Percentiles rank a stretch among this genome's conserved stretches.
These are phyloP conservation scores for Ogataea allantospora DNA, from an alignment of 805 yeast species.

Conservation along the genomic window DNA sequence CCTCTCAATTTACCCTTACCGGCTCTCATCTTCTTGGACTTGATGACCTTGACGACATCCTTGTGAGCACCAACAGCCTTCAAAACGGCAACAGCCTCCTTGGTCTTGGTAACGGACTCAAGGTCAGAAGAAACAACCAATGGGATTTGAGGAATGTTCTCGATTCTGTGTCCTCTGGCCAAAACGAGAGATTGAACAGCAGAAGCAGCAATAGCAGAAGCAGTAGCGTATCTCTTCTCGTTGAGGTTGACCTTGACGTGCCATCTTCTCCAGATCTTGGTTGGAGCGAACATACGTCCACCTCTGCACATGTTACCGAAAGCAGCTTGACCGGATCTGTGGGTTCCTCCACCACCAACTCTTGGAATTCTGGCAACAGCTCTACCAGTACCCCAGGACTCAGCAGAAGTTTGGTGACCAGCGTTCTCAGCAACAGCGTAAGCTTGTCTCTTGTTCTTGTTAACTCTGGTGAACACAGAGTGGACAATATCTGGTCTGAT, in stretches of 20 bases:
- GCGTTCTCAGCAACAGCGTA: constrained; percentile 99
- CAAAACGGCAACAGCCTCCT: constrained; percentile 96
- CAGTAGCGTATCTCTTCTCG: constrained; percentile 99
- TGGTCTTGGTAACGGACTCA: constrained; percentile 93
- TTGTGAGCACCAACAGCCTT: constrained; percentile 99
- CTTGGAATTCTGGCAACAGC: constrained; percentile 99
- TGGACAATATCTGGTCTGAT: constrained; percentile 99
- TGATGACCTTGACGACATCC: constrained; percentile 96
- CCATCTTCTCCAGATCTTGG: constrained; percentile 99
- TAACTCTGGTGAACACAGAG: constrained; percentile 96
- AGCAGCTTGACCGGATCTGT: constrained; percentile 99
- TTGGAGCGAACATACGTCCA: constrained; percentile 99
- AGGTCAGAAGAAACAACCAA: constrained; percentile 92
- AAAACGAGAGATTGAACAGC: constrained; percentile 97
- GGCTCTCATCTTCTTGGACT: constrained; percentile 98
- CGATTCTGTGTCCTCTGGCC: constrained; percentile 99
- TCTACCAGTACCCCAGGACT: constrained; percentile 99
- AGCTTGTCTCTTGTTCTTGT: constrained; percentile 99
- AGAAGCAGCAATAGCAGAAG: constrained; percentile 99
- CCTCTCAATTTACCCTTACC: constrained; percentile 99
- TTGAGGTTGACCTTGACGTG: constrained; percentile 99
- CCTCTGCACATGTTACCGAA: constrained; percentile 99
- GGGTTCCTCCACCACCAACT: constrained; percentile 99
- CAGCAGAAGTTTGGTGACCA: constrained; percentile 99
- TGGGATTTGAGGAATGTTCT: constrained; percentile 97